Conservation (phyloP, 2,329 filamentous ascomycete species). For the Trichophyton schoenleinii region DNA sequence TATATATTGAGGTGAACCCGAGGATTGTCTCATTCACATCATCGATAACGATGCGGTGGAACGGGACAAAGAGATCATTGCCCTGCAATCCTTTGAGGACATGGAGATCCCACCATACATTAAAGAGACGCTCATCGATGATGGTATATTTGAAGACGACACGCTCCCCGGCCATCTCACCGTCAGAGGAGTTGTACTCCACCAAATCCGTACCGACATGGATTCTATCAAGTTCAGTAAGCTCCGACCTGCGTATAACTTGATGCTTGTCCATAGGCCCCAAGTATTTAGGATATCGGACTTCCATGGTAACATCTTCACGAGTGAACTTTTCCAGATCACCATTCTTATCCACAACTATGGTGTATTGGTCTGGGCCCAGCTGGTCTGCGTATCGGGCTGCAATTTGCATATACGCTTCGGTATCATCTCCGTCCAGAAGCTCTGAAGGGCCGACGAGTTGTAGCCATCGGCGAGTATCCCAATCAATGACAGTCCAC, state of each 20-base stretch:
- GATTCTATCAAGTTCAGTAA: slow-evolving; percentile 9
- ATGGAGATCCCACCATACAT: slow-evolving; percentile 9
- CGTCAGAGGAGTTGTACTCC: neutral
- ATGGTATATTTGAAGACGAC: slow-evolving; percentile 10
- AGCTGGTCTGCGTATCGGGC: slow-evolving; percentile 5
- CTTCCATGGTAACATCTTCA: slow-evolving; percentile 4
- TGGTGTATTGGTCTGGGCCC: neutral
- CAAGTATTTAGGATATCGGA: slow-evolving; percentile 6
- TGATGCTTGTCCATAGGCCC: neutral
- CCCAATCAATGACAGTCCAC: slow-evolving; percentile 8
- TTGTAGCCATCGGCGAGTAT: slow-evolving; percentile 8
- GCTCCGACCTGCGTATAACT: slow-evolving; percentile 5
- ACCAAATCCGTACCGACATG: slow-evolving; percentile 5
- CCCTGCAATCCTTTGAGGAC: slow-evolving; percentile 5
- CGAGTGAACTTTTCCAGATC: slow-evolving; percentile 1
- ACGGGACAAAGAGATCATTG: slow-evolving; percentile 6
- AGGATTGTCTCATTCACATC: slow-evolving; percentile 6
- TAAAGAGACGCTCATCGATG: slow-evolving; percentile 1
- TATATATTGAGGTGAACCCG: slow-evolving; percentile 7
- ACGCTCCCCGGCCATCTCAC: neutral
- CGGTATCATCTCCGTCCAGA: slow-evolving; percentile 3
- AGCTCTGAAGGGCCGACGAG: slow-evolving; percentile 3
- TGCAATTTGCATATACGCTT: neutral
- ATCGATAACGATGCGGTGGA: slow-evolving; percentile 9
- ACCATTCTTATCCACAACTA: neutral